Conservation (phyloP, 2,329 filamentous ascomycete genomes). For the Aspergillus terreus region DNA sequence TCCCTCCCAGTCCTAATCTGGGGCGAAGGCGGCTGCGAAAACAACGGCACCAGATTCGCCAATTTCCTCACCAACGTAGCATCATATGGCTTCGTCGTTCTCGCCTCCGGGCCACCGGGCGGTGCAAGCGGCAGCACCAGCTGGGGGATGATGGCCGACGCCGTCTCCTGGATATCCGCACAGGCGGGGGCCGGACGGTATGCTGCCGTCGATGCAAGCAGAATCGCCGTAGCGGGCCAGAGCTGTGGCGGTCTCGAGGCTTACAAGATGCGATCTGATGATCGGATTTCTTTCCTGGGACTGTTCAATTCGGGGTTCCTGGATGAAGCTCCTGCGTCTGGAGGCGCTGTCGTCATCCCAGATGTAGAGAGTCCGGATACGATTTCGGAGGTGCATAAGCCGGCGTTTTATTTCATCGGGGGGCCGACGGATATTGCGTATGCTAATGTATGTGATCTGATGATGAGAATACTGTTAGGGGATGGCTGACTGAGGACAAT, state of each 20-base stretch:
- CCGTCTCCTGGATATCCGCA: neutral
- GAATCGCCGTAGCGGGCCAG: conserved; percentile 5
- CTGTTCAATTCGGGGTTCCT: neutral
- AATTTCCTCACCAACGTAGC: conserved; percentile 9
- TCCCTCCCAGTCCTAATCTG: conserved; percentile 8
- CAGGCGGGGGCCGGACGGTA: neutral
- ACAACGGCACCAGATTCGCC: conserved; percentile 7
- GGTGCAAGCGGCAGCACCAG: neutral
- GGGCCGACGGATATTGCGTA: conserved; percentile 8
- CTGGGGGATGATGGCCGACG: neutral
- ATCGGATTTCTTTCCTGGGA: conserved; percentile 1
- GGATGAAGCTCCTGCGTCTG: neutral
- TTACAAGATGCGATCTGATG: conserved; percentile 9
- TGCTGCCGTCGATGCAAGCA: neutral
- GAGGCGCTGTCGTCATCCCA: neutral
- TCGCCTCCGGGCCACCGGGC: conserved; percentile 3
- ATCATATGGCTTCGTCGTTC: conserved; percentile 7
- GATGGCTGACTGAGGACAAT: neutral
- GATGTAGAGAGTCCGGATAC: neutral
- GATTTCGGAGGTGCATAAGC: conserved; percentile 6
- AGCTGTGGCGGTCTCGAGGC: conserved; percentile 9
- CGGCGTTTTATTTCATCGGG: conserved; percentile 11
- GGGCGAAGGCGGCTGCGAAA: conserved; percentile 8
- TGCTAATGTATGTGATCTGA: conserved; percentile 4
- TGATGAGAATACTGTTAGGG: neutral